phyloP scores from a whole-genome alignment of 1,284 basidiomycete species.

The Calocybe gambosa region DNA sequence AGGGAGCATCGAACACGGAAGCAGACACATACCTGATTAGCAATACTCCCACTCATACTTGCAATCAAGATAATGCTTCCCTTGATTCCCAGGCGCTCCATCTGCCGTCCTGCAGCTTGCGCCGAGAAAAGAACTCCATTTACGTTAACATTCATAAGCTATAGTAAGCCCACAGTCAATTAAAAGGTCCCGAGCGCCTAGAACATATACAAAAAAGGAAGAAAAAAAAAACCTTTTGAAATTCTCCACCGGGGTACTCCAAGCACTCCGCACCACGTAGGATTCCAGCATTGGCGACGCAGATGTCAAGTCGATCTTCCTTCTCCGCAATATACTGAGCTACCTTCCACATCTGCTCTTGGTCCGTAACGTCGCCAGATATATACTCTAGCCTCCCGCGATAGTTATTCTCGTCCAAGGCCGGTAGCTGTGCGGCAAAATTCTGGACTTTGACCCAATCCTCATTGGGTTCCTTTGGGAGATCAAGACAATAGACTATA shows the following conservation, averaged over 20 bases:
- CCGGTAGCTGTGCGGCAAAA: conserved; percentile 57
- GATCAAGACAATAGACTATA: conserved; percentile 47
- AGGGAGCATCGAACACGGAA: neutral
- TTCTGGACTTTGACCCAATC: conserved; percentile 41
- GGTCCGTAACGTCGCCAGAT: conserved; percentile 55
- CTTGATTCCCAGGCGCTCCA: conserved; percentile 56
- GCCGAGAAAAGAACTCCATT: conserved; percentile 73
- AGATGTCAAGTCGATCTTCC: conserved; percentile 60
- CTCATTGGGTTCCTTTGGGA: conserved; percentile 37
- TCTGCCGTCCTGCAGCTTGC: conserved; percentile 70
- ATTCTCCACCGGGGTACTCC: conserved; percentile 62
- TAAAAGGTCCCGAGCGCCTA: too few relatives aligned
- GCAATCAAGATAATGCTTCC: conserved; percentile 78
- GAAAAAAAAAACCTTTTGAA: conserved; percentile 44
- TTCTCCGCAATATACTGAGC: conserved; percentile 51
- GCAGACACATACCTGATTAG: conserved; percentile 49
- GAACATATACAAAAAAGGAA: neutral
- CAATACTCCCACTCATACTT: conserved; percentile 77
- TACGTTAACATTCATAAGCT: conserved; percentile 70
- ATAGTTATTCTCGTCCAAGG: conserved; percentile 9
- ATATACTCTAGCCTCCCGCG: conserved; percentile 57
- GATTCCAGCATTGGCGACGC: conserved; percentile 71
- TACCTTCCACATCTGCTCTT: conserved; percentile 45
- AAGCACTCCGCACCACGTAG: conserved; percentile 55
- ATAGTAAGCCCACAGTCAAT: conserved; percentile 3